Percentiles rank a stretch among this genome's conserved stretches.
Conservation (phyloP, 2,329 filamentous ascomycete genomes). For the Ascochyta viciae-villosae region DNA sequence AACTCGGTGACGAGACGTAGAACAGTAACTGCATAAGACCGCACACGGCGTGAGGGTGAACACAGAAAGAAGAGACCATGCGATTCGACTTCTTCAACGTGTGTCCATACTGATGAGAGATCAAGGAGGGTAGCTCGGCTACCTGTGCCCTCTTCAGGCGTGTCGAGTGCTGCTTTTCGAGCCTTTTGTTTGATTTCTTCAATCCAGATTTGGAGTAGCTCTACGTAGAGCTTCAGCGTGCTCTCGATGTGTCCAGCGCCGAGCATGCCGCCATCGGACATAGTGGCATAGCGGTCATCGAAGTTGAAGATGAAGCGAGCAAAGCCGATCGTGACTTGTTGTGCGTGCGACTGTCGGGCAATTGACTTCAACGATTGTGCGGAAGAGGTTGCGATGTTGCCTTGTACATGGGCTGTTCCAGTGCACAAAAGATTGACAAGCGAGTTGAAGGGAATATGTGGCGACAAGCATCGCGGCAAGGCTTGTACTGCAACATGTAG, state of each 20-base stretch:
- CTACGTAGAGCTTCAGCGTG: constrained; percentile 89
- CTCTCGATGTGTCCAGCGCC: constrained; percentile 94
- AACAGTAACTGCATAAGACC: constrained; percentile 90
- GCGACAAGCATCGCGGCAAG: constrained; percentile 88
- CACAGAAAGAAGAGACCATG: constrained; percentile 97
- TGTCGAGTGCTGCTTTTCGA: constrained; percentile 72
- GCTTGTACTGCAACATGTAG: constrained; percentile 95
- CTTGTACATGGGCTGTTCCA: constrained; percentile 92
- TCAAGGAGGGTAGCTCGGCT: constrained; percentile 81
- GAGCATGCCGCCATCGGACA: constrained; percentile 97
- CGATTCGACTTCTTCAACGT: constrained; percentile 96
- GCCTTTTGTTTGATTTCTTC: constrained; percentile 92
- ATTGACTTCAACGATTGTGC: constrained; percentile 94
- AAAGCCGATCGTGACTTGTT: constrained; percentile 96
- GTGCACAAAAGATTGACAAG: constrained; percentile 95
- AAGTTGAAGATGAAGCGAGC: constrained; percentile 98
- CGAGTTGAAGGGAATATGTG: constrained; percentile 89
- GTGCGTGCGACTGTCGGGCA: constrained; percentile 87
- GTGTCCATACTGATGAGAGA: constrained; percentile 84
- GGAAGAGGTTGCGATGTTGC: constrained; percentile 89
- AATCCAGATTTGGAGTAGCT: constrained; percentile 95
- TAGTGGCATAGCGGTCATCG: constrained; percentile 94
- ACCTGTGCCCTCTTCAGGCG: constrained; percentile 68
- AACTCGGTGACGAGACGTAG: constrained; percentile 92
- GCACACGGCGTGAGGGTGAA: constrained; percentile 89